These are phyloP conservation scores for Verticillium albo-atrum DNA, from an alignment of 2,329 filamentous ascomycete genomes.

Conservation along the genomic window DNA sequence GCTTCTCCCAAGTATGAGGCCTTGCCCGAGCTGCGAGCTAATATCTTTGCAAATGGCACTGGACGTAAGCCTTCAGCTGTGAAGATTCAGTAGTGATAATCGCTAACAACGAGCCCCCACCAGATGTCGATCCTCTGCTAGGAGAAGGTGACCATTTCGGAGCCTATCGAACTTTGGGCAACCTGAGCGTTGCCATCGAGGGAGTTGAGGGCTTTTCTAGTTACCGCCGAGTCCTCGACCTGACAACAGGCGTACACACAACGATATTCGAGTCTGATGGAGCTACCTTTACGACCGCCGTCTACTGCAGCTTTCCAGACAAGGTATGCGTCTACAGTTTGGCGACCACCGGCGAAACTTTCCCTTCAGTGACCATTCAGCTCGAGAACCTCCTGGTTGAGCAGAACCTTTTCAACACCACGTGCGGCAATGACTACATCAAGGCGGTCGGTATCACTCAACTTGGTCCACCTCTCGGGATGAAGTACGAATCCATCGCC, in stretches of 20 bases:
- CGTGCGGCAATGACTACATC: conserved; percentile 25
- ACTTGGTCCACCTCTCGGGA: conserved; percentile 32
- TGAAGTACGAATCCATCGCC: conserved; percentile 30
- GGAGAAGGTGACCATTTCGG: conserved; percentile 36
- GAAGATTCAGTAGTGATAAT: too few relatives aligned
- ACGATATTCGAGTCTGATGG: conserved; percentile 24
- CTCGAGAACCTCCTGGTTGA: conserved; percentile 36
- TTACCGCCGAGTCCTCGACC: conserved; percentile 38
- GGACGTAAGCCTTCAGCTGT: conserved; percentile 30
- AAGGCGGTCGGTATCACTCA: conserved; percentile 32
- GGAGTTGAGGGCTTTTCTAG: conserved; percentile 20
- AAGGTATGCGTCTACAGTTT: conserved; percentile 24
- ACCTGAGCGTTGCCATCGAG: conserved; percentile 34
- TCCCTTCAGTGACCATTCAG: conserved; percentile 35
- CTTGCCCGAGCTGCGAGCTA: conserved; percentile 36
- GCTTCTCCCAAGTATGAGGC: conserved; percentile 22
- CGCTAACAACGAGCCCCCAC: neutral
- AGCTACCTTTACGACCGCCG: conserved; percentile 13
- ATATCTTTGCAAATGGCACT: conserved; percentile 43
- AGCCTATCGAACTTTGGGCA: conserved; percentile 40
- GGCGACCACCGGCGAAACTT: neutral
- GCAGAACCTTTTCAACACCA: conserved; percentile 18
- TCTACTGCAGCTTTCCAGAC: conserved; percentile 39
- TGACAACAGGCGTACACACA: conserved; percentile 34
- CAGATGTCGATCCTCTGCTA: conserved; percentile 31